Conservation (phyloP, 2,329 filamentous ascomycete species). For the Hirsutella minnesotensis region DNA sequence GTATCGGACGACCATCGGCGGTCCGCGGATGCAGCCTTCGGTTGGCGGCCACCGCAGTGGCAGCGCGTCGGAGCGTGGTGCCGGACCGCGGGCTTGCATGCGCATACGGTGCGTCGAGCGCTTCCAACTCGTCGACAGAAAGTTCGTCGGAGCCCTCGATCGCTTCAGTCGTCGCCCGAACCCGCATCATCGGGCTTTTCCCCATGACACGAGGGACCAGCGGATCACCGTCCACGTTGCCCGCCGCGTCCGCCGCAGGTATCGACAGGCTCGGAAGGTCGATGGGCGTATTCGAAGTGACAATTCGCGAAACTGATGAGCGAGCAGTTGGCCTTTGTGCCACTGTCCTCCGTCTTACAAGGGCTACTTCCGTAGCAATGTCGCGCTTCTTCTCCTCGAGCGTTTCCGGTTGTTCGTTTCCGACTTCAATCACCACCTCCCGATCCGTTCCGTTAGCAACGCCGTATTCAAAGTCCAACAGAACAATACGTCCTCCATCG, state of each 20-base stretch:
- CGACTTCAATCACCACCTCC: constrained; percentile 62
- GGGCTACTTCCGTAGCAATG: constrained; percentile 66
- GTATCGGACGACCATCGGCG: constrained; percentile 38
- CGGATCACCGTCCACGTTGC: constrained; percentile 33
- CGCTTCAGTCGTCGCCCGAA: constrained; percentile 7
- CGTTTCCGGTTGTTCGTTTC: constrained; percentile 54
- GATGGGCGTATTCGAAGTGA: constrained; percentile 30
- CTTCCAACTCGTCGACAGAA: constrained; percentile 45
- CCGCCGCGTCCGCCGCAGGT: constrained; percentile 11
- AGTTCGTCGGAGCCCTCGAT: constrained; percentile 30
- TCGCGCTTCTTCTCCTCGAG: constrained; percentile 64
- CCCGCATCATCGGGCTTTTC: constrained; percentile 9
- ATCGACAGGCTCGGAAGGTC: constrained; percentile 16
- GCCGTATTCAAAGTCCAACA: constrained; percentile 64
- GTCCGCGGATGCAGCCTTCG: constrained; percentile 52
- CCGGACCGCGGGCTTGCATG: constrained; percentile 61
- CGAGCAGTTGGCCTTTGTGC: constrained; percentile 44
- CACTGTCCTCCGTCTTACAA: constrained; percentile 64
- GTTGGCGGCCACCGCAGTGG: constrained; percentile 64
- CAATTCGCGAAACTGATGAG: constrained; percentile 31
- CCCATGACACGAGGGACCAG: constrained; percentile 38
- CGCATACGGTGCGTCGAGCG: constrained; percentile 59
- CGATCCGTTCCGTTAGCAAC: constrained; percentile 39
- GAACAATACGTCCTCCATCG: constrained; percentile 62
- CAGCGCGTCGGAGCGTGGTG: constrained; percentile 59